Evolutionary conservation across 2,329 filamentous ascomycete species (phyloP).

Genomic region (Aspergillus arachidicola): DNA sequence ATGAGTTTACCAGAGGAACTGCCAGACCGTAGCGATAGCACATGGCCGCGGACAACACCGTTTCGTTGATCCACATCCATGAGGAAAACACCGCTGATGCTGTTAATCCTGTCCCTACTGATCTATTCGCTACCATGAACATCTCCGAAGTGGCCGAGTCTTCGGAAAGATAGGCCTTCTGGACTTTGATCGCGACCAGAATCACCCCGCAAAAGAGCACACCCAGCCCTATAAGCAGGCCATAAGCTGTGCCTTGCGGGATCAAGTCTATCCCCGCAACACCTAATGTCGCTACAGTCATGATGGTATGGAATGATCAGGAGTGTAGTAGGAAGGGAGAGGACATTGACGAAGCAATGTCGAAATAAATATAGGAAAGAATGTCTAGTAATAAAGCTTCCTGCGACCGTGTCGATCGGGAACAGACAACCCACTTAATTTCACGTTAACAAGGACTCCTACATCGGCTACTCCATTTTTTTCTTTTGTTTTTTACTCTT

Average conservation of each 20-base stretch:
- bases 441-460: conserved; percentile 4
- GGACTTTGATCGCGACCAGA: conserved; percentile 49
- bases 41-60: conserved; percentile 36
- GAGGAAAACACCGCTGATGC: conserved; percentile 43
- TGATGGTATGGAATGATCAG: neutral
- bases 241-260: conserved; percentile 43
- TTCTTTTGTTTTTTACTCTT: neutral
- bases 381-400: neutral
- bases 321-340: neutral
- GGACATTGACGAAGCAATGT: neutral
- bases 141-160: conserved; percentile 45
- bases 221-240: conserved; percentile 53
- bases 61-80: conserved; percentile 46
- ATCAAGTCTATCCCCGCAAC: conserved; percentile 21
- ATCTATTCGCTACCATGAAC: conserved; percentile 45
- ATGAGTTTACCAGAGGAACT: conserved; percentile 32
- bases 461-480: neutral
- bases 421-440: neutral
- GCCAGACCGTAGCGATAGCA: conserved; percentile 40
- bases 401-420: neutral
- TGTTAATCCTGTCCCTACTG: conserved; percentile 40
- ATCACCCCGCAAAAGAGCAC: conserved; percentile 53
- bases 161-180: conserved; percentile 37
- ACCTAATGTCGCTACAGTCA: conserved; percentile 4
- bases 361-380: neutral